Conservation (phyloP, 257 asterid species). For the Leptodermis oblonga region DNA sequence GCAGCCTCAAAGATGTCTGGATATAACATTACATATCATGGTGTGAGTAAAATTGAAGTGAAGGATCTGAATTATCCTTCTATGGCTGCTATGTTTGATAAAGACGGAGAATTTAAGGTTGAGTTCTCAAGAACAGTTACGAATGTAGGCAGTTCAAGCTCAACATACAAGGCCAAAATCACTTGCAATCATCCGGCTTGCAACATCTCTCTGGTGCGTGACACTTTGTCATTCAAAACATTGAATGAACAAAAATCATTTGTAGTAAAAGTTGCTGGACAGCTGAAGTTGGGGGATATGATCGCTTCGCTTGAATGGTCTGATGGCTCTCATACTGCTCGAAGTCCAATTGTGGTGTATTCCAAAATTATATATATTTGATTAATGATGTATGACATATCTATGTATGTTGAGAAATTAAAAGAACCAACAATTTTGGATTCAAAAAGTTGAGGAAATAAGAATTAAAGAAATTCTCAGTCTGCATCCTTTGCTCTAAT, state of each 20-base stretch:
- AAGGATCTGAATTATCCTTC: slow-evolving; percentile 24
- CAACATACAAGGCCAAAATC: slow-evolving; percentile 9
- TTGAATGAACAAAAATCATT: slow-evolving; percentile 2
- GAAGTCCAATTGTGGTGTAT: slow-evolving; percentile 17
- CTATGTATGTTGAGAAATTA: too few species aligned
- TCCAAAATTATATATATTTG: too few species aligned
- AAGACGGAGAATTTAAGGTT: neutral
- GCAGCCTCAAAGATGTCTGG: slow-evolving; percentile 1
- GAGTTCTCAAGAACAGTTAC: slow-evolving; percentile 14
- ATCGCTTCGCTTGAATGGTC: slow-evolving; percentile 12
- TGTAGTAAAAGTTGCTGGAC: neutral
- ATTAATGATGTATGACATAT: too few species aligned
- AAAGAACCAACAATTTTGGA: too few species aligned
- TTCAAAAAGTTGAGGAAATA: too few species aligned
- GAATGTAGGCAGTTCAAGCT: slow-evolving; percentile 6
- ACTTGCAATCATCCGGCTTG: neutral
- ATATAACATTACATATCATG: slow-evolving; percentile 5
- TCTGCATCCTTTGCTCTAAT: too few species aligned
- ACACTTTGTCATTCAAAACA: neutral
- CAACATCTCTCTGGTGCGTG: neutral
- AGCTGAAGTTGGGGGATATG: neutral
- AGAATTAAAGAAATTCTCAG: too few species aligned
- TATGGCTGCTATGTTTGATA: neutral
- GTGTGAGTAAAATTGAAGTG: neutral
- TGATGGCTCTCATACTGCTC: slow-evolving; percentile 7